Base-by-base conservation (phyloP, 129 eudicot genomes). In the carrot (Daucus carota) region DNA sequence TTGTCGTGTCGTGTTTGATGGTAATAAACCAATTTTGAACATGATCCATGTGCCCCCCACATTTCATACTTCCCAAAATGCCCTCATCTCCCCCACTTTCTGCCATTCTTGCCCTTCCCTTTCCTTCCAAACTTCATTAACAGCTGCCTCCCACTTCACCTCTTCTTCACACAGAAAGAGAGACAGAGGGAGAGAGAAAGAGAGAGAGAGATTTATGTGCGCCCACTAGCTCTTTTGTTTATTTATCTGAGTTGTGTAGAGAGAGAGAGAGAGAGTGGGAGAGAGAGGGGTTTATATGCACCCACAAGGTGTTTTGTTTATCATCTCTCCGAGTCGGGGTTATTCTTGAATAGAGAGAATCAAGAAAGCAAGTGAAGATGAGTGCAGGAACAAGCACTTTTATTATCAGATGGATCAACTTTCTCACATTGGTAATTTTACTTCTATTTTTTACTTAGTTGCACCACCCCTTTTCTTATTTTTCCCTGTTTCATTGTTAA, bases 361-460 rank as follows among this genome's bases (percentile, higher is more conserved):
- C 36, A 32, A 44, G 73, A 34, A 71, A 26, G 54, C 24, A 22
- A 50, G 59, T 42, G 26, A 79, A 45, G 24, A 91, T 88, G 97
- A 86, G 85, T 75, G 36, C 86, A 67, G 93, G 90, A 79, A 86
- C 93, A 65, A 88, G 93, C 87, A 88, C 93, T 67, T 91, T 91
- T 81, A 86, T 91, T 31, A 91, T 91, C 88, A 85, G 89, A 86
- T 91, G 97, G 97, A 81, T 91, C 83, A 91, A 91, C 78, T 85
- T 88, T 80, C 79, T 91, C 2, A 84, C 90, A 15, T 83, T 91
- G 85, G 97, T 91, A 84, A 2, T n/a, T n/a, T 24, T 57, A 57
- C 75, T 29, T 84, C 54, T 41, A 80, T 72, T 47, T 84, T 26
- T n/a, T 76, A 54, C 24, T 48, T 67, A 32, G 14, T 50, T 65